A percentile compares a stretch with the other conserved stretches of the same genome.
Conservation (phyloP, 2,329 filamentous ascomycete genomes). For the Neodidymelliopsis sp. region DNA sequence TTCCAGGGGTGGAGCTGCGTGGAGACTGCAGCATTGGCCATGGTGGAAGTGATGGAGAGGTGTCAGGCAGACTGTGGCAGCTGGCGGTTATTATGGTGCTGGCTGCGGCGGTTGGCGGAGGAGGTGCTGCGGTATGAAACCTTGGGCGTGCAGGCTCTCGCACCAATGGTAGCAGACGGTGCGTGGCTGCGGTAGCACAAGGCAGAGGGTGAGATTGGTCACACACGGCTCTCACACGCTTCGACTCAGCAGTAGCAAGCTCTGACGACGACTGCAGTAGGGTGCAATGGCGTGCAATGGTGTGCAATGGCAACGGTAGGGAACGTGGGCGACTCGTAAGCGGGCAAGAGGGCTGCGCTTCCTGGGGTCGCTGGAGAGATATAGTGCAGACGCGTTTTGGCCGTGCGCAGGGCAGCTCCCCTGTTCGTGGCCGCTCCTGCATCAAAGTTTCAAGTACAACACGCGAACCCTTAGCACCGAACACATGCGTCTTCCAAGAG, state of each 20-base stretch:
- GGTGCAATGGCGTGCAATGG: too few species aligned
- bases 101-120: conserved; percentile 21
- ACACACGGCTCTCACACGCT: conserved; percentile 24
- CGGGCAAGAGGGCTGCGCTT: conserved; percentile 15
- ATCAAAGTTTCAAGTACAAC: conserved; percentile 35
- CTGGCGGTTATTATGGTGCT: conserved; percentile 26
- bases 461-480: conserved; percentile 26
- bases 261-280: conserved; percentile 14
- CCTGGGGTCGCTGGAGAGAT: conserved; percentile 11
- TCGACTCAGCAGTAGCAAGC: conserved; percentile 17
- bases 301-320: too few species aligned
- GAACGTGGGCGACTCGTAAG: conserved; percentile 19
- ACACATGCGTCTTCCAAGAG: conserved; percentile 11
- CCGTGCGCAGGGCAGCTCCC: conserved; percentile 15
- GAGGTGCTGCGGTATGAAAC: conserved; percentile 37
- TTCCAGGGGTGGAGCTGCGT: conserved; percentile 49
- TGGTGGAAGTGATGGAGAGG: conserved; percentile 27
- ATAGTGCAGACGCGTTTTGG: conserved; percentile 15
- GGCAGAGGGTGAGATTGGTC: conserved; percentile 33
- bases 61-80: conserved; percentile 5
- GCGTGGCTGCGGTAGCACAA: conserved; percentile 29
- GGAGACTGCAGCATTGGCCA: conserved; percentile 43
- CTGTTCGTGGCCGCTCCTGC: conserved; percentile 17
- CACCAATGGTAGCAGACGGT: conserved; percentile 39
- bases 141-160: conserved; percentile 34